Conservation (phyloP, 345 rosid genomes). For the Citrus glauca region DNA sequence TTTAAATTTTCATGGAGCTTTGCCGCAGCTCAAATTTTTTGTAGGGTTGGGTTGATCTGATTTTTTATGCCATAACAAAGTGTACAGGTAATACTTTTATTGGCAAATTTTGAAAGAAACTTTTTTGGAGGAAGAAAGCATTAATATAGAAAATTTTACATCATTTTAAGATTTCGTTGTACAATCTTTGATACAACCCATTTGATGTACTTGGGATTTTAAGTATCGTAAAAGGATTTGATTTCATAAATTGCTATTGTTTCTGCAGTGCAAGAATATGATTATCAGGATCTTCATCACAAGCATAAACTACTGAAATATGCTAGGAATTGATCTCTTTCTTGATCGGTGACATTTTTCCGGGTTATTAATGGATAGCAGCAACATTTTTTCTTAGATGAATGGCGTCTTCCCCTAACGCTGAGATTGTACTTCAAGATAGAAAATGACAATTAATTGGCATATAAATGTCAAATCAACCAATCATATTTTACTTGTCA, state of each 20-base stretch:
- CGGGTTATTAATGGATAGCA: too few relatives aligned
- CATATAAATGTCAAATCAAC: too few relatives aligned
- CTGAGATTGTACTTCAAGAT: too few relatives aligned
- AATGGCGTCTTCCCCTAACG: too few relatives aligned
- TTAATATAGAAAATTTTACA: background rate
- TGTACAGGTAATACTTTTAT: conserved; percentile 6
- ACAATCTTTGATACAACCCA: too few relatives aligned
- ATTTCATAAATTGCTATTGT: background rate
- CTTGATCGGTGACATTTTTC: too few relatives aligned
- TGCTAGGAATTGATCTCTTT: too few relatives aligned
- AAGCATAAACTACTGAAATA: background rate
- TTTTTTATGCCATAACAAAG: background rate
- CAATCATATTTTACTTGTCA: too few relatives aligned
- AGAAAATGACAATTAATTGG: too few relatives aligned
- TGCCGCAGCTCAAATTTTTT: conserved; percentile 8
- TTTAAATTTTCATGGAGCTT: conserved; percentile 4
- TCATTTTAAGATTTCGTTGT: background rate
- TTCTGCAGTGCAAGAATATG: background rate
- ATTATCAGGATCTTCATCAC: background rate
- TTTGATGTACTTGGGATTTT: background rate
- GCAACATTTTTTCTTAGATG: too few relatives aligned
- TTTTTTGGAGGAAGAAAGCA: background rate
- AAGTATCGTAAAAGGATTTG: too few relatives aligned
- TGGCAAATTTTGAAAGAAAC: background rate
- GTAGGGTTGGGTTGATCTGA: conserved; percentile 1